Evolutionary conservation across 768 basidiomycete genomes (phyloP).

Genomic region (Goffeauzyma gilvescens): DNA sequence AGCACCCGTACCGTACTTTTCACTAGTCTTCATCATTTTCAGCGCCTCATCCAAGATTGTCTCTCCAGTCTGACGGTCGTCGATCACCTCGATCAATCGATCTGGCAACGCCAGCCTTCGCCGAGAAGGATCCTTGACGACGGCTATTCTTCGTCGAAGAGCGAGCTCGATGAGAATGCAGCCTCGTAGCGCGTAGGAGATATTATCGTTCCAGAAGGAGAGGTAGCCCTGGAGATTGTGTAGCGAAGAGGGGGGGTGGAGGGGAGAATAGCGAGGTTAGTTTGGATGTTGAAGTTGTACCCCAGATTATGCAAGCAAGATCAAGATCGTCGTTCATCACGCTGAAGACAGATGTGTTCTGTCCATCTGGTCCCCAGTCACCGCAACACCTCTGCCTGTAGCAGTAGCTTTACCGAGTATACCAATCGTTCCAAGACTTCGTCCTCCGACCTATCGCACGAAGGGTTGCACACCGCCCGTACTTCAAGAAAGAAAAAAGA

Average conservation of each 20-base stretch:
- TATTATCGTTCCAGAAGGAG: constrained; percentile 99
- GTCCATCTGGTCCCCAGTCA: too few species aligned
- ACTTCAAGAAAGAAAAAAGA: too few species aligned
- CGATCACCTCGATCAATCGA: constrained; percentile 72
- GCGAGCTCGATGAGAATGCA: constrained; percentile 96
- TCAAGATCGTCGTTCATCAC: too few species aligned
- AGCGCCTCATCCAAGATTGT: constrained; percentile 89
- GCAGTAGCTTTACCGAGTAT: too few species aligned
- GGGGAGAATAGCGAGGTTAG: background rate
- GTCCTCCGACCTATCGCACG: too few species aligned
- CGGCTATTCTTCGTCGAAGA: constrained; percentile 76
- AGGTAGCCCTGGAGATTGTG: constrained; percentile 54
- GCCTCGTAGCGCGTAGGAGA: constrained; percentile 93
- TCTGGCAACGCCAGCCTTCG: constrained; percentile 57
- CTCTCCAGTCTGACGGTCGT: constrained; percentile 82
- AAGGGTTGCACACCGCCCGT: too few species aligned
- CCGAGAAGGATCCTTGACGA: constrained; percentile 66
- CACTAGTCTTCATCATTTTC: constrained; percentile 71
- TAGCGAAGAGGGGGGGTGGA: too few species aligned
- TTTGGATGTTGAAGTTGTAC: constrained; percentile 3
- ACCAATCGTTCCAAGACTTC: too few species aligned
- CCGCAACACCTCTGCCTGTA: too few species aligned
- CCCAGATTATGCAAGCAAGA: too few species aligned
- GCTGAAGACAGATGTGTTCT: too few species aligned
- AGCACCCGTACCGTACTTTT: constrained; percentile 62